Evolutionary conservation across 805 yeast species (phyloP).

Genomic region (Saturnispora sanitii): DNA sequence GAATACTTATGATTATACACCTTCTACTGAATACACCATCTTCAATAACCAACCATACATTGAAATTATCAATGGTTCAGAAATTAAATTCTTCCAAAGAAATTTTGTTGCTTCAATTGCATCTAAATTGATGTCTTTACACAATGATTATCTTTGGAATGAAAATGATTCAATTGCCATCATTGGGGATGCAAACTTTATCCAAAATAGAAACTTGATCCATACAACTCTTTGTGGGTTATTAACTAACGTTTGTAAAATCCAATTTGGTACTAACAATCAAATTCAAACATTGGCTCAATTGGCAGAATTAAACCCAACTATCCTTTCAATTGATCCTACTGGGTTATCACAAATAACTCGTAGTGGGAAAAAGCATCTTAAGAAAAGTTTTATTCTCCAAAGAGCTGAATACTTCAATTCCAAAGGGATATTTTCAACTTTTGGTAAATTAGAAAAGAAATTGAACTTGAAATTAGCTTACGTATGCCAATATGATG

Average conservation of each 20-base stretch:
- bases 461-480: constrained; percentile 31
- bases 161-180: constrained; percentile 20
- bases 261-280: constrained; percentile 16
- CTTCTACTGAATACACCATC: constrained; percentile 17
- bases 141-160: constrained; percentile 22
- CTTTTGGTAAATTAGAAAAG: constrained; percentile 21
- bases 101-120: constrained; percentile 29
- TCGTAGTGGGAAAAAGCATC: constrained; percentile 8
- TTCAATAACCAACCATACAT: constrained; percentile 23
- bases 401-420: constrained; percentile 33
- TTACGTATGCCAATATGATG: constrained; percentile 24
- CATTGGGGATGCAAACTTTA: constrained; percentile 10
- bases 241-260: constrained; percentile 25
- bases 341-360: constrained; percentile 4
- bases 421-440: constrained; percentile 40
- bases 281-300: constrained; percentile 8
- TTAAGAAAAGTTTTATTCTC: constrained; percentile 22
- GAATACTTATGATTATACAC: constrained; percentile 12
- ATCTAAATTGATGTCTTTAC: constrained; percentile 27
- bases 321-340: constrained; percentile 27
- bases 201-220: constrained; percentile 19
- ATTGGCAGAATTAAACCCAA: constrained; percentile 18
- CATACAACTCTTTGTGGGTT: constrained; percentile 33
- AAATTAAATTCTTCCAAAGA: constrained; percentile 24
- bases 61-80: constrained; percentile 16